These are phyloP conservation scores for Colletotrichum somersetense DNA, from an alignment of 2,329 filamentous ascomycete genomes.

Conservation along the genomic window DNA sequence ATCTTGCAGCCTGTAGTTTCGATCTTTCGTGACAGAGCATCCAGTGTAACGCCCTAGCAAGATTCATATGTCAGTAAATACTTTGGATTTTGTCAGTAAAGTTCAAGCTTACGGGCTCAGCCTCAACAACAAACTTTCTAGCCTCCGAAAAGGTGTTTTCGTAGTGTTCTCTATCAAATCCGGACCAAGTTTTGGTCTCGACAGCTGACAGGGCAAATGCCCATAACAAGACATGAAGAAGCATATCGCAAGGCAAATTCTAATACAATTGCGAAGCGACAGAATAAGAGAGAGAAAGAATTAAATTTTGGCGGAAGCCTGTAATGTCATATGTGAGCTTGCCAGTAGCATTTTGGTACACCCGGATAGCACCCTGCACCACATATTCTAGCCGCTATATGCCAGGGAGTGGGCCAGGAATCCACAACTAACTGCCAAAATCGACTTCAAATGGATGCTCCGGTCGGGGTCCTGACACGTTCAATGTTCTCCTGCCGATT, in stretches of 20 bases:
- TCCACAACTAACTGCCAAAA: conserved; percentile 2
- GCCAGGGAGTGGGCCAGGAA: neutral
- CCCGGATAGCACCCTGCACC: conserved; percentile 17
- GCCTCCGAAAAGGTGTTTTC: neutral
- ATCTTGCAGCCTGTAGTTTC: conserved; percentile 39
- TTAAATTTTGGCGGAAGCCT: neutral
- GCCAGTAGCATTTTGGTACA: neutral
- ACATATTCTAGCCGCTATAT: neutral
- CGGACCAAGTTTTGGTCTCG: neutral
- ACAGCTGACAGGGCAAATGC: neutral
- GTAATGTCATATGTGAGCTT: neutral
- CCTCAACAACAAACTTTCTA: conserved; percentile 44
- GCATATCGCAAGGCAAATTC: neutral
- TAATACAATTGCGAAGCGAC: neutral
- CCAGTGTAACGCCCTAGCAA: conserved; percentile 30
- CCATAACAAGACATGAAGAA: conserved; percentile 2
- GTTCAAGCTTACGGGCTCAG: conserved; percentile 28
- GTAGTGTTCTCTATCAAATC: neutral
- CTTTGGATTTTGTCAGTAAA: accelerated
- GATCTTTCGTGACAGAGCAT: conserved; percentile 38
- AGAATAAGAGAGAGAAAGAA: neutral
- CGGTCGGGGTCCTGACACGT: neutral
- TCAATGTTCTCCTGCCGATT: conserved; percentile 14
- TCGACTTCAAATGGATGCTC: neutral
- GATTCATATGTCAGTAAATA: neutral